These are phyloP conservation scores for Lasiosphaeria ovina DNA, from an alignment of 495 filamentous ascomycete genomes.

Conservation along the genomic window DNA sequence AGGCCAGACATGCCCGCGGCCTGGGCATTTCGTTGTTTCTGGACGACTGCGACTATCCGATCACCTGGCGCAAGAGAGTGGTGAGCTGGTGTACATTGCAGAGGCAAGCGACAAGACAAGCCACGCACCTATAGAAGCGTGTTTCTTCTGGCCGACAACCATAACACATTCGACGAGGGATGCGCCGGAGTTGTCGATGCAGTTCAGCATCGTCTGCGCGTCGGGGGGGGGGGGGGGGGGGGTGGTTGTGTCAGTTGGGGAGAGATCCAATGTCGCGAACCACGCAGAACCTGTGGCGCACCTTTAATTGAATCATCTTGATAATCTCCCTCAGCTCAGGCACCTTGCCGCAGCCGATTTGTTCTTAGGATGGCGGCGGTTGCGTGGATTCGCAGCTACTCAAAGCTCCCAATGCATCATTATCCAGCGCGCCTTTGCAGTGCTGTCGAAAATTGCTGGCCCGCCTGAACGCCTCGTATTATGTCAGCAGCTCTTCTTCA, in stretches of 20 bases:
- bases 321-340: constrained; percentile 26
- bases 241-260: constrained; percentile 12
- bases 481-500: constrained; percentile 19
- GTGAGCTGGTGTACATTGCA: neutral
- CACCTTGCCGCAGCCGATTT: constrained; percentile 9
- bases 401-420: constrained; percentile 11
- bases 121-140: constrained; percentile 81
- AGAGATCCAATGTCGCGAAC: too few species aligned
- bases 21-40: constrained; percentile 76
- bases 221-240: neutral
- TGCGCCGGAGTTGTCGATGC: constrained; percentile 99
- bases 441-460: constrained; percentile 28
- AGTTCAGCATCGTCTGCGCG: constrained; percentile 88
- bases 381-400: constrained; percentile 5
- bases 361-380: constrained; percentile 3
- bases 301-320: constrained; percentile 99
- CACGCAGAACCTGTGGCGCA: constrained; percentile 25
- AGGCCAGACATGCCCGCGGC: constrained; percentile 54
- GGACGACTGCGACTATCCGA: constrained; percentile 94
- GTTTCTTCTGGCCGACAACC: constrained; percentile 84
- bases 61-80: constrained; percentile 62
- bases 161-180: constrained; percentile 95
- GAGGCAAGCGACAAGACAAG: neutral
- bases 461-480: constrained; percentile 9
- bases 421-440: neutral